A percentile compares a stretch with the other conserved stretches of the same genome.
Conservation (phyloP, 345 rosid species). For the Eucalyptus cloeziana region DNA sequence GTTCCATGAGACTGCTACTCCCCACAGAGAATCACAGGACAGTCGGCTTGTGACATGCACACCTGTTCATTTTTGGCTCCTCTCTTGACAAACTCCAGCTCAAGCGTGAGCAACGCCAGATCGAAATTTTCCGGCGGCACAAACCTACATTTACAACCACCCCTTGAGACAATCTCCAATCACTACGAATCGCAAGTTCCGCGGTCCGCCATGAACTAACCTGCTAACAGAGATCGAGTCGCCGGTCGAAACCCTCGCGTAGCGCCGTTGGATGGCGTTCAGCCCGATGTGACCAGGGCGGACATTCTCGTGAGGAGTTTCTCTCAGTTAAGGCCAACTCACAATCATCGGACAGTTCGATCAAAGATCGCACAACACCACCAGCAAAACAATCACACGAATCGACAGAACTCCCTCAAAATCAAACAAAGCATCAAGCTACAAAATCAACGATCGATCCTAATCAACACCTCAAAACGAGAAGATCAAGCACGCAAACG, state of each 20-base stretch:
- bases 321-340: conserved; percentile 33
- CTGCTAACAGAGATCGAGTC: conserved; percentile 59
- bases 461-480: not conserved
- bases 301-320: conserved; percentile 68
- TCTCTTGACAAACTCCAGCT: conserved; percentile 87
- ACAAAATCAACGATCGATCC: not conserved
- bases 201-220: not conserved
- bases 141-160: conserved; percentile 29
- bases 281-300: conserved; percentile 51
- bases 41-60: not conserved
- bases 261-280: conserved; percentile 84
- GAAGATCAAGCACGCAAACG: not conserved
- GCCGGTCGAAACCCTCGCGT: conserved; percentile 77
- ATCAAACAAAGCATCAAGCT: not conserved
- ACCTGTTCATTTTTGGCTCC: conserved; percentile 90
- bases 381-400: not conserved
- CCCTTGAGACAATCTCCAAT: not conserved
- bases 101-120: conserved; percentile 68
- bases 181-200: not conserved
- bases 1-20: not conserved
- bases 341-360: not conserved
- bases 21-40: not conserved
- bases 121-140: conserved; percentile 68
- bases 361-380: not conserved
- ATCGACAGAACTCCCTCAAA: not conserved